Percentiles rank a stretch among this genome's conserved stretches.
Evolutionary conservation across 2,329 filamentous ascomycete genomes (phyloP).

Genomic region (Onygenales sp.): DNA sequence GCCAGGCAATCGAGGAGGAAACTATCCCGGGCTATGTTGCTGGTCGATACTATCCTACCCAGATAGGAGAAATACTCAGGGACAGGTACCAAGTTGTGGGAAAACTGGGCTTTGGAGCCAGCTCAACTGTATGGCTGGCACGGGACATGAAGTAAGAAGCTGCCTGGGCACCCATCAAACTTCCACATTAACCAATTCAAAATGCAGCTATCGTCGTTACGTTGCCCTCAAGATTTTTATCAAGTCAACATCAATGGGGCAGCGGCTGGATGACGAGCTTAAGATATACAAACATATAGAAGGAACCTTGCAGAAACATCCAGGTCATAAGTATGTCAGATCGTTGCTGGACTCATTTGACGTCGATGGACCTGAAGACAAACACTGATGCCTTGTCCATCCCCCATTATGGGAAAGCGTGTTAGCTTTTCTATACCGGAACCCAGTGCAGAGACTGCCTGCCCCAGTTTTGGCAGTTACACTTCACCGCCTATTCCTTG

Average conservation of each 20-base stretch:
- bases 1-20: constrained; percentile 24
- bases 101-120: constrained; percentile 29
- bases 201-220: constrained; percentile 17
- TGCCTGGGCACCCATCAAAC: neutral
- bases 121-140: constrained; percentile 29
- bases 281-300: constrained; percentile 34
- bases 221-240: constrained; percentile 22
- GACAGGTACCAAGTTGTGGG: constrained; percentile 25
- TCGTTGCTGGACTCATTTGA: too few relatives aligned
- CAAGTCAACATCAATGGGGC: constrained; percentile 17
- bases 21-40: constrained; percentile 18
- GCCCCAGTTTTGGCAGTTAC: constrained; percentile 11
- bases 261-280: constrained; percentile 27
- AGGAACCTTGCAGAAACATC: constrained; percentile 14
- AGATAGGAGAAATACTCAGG: constrained; percentile 22
- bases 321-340: constrained; percentile 6
- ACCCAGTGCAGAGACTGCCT: too few relatives aligned
- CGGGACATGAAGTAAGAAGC: constrained; percentile 22
- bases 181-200: neutral
- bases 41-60: constrained; percentile 20
- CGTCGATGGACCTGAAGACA: too few relatives aligned
- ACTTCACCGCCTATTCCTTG: too few relatives aligned
- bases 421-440: too few relatives aligned
- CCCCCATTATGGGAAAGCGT: too few relatives aligned
- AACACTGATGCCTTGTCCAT: too few relatives aligned